These are phyloP conservation scores for Tricholoma terreum DNA, from an alignment of 768 basidiomycete species.

Conservation along the genomic window DNA sequence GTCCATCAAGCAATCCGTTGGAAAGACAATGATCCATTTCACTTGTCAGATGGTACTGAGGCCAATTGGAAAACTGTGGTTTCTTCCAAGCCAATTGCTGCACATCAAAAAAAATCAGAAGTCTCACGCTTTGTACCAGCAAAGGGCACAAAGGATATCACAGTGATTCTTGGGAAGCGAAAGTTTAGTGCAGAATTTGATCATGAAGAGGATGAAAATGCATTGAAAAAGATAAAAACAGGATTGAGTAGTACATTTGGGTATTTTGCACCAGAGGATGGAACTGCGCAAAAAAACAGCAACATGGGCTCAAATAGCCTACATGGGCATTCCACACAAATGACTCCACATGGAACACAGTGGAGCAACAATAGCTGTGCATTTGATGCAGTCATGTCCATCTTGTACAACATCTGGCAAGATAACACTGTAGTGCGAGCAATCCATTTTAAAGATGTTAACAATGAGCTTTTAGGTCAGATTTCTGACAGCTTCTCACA, in stretches of 20 bases:
- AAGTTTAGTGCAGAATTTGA: no score
- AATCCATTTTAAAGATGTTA: background rate
- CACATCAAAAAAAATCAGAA: background rate
- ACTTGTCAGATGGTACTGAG: background rate
- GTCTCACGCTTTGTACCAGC: background rate
- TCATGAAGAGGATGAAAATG: no score
- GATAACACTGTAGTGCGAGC: background rate
- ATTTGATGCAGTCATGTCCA: background rate
- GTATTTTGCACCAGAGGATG: no score
- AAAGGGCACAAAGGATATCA: background rate
- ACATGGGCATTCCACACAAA: background rate
- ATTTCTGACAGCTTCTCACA: background rate
- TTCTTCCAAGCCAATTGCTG: background rate
- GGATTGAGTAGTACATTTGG: no score
- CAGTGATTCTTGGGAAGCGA: no score
- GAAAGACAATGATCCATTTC: background rate
- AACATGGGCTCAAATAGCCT: background rate
- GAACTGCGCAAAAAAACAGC: no score
- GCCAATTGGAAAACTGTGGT: slow-evolving; percentile 1
- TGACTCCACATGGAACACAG: background rate
- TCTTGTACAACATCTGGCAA: slow-evolving; percentile 1
- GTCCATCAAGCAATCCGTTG: background rate
- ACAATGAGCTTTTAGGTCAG: background rate
- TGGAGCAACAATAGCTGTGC: slow-evolving; percentile 6
- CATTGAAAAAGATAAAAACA: no score